phyloP scores from a whole-genome alignment of 2,329 filamentous ascomycete genomes.

The Pseudocercospora macadamiae region DNA sequence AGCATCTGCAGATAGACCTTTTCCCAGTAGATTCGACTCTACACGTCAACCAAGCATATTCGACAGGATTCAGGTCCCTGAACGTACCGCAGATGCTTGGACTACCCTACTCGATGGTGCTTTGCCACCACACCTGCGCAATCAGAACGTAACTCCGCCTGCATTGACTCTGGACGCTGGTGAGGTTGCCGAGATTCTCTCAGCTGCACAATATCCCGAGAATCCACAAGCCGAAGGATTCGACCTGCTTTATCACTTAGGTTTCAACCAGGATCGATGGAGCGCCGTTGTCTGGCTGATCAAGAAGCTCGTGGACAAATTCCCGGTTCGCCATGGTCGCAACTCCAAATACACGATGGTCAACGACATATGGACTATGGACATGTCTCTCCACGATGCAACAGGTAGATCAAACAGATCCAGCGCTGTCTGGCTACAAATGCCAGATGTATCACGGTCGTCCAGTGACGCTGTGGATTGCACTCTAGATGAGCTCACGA shows the following conservation, averaged over 20 bases:
- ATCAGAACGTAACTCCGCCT: slow-evolving; percentile 14
- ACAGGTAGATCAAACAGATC: slow-evolving; percentile 9
- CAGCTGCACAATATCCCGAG: slow-evolving; percentile 27
- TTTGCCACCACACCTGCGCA: slow-evolving; percentile 27
- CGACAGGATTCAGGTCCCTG: slow-evolving; percentile 7
- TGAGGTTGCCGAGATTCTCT: slow-evolving; percentile 33
- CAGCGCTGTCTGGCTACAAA: background rate
- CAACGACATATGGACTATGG: slow-evolving; percentile 17
- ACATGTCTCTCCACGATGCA: slow-evolving; percentile 20
- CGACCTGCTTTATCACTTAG: slow-evolving; percentile 47
- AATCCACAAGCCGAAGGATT: slow-evolving; percentile 17
- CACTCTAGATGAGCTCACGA: slow-evolving; percentile 32
- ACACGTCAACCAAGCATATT: slow-evolving; percentile 6
- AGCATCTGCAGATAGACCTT: too few species aligned
- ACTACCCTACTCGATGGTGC: slow-evolving; percentile 25
- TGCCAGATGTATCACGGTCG: background rate
- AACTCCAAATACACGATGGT: slow-evolving; percentile 1
- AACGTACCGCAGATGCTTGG: slow-evolving; percentile 15
- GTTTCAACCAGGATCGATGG: slow-evolving; percentile 46
- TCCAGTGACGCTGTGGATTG: background rate
- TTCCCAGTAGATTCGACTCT: too few species aligned
- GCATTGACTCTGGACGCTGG: slow-evolving; percentile 15
- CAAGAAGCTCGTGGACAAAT: slow-evolving; percentile 45
- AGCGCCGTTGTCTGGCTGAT: slow-evolving; percentile 50
- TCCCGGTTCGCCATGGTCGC: slow-evolving; percentile 15